Percentiles rank a stretch among this genome's conserved stretches.
phyloP scores from a whole-genome alignment of 768 basidiomycete genomes.

The Tylopilus cervinicoccineus region DNA sequence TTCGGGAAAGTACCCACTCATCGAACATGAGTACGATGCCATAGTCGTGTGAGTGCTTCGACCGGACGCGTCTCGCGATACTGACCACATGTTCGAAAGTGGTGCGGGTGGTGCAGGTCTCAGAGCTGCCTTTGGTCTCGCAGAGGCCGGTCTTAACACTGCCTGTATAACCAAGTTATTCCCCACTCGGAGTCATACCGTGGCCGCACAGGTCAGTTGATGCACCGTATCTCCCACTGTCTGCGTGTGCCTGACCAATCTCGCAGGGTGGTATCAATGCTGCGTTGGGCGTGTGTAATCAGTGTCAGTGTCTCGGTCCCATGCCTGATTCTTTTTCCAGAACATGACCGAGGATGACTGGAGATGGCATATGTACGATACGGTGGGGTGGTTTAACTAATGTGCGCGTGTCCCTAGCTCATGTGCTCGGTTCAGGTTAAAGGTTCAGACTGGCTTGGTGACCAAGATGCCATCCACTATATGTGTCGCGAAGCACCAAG shows the following conservation, averaged over 20 bases:
- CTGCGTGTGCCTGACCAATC: constrained; percentile 10
- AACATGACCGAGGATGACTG: constrained; percentile 99
- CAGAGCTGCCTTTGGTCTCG: constrained; percentile 96
- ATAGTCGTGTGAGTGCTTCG: constrained; percentile 87
- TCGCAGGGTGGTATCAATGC: constrained; percentile 94
- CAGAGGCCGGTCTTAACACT: constrained; percentile 97
- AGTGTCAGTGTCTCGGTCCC: constrained; percentile 5
- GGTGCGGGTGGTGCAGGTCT: constrained; percentile 98
- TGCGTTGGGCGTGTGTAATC: constrained; percentile 74
- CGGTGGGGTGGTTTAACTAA: constrained; percentile 46
- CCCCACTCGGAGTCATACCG: constrained; percentile 97
- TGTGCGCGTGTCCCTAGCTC: constrained; percentile 7
- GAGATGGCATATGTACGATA: constrained; percentile 99
- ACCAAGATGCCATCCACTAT: constrained; percentile 99
- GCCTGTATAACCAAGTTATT: constrained; percentile 99
- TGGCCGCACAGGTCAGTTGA: constrained; percentile 82
- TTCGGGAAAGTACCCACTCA: constrained; percentile 89
- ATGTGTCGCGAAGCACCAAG: constrained; percentile 98
- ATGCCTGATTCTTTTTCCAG: constrained; percentile 32
- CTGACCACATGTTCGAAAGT: constrained; percentile 39
- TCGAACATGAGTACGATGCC: constrained; percentile 99
- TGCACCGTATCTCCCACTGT: neutral
- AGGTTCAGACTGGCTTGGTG: constrained; percentile 99
- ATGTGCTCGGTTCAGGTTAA: constrained; percentile 65
- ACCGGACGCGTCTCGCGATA: neutral